Evolutionary conservation across 495 filamentous ascomycete genomes (phyloP).

Genomic region (Aspergillus kassunensis): DNA sequence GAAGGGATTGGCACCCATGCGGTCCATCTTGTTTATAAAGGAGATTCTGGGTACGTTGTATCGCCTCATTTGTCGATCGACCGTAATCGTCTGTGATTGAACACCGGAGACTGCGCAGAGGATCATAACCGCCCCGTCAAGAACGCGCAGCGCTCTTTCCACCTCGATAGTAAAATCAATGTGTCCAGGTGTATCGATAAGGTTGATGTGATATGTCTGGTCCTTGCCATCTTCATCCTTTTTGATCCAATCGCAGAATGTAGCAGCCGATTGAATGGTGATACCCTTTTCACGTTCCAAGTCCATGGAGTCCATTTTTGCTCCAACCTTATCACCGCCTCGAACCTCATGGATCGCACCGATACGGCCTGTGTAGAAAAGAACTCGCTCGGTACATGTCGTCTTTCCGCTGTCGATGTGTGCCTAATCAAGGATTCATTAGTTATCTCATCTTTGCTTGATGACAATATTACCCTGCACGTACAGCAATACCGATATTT

Average conservation of each 20-base stretch:
- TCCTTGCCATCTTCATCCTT: conserved; percentile 66
- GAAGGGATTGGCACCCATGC: conserved; percentile 98
- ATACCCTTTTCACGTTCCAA: conserved; percentile 97
- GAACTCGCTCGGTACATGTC: conserved; percentile 91
- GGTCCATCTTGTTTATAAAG: conserved; percentile 99
- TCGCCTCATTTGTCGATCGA: conserved; percentile 96
- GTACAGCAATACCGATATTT: conserved; percentile 97
- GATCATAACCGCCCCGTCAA: conserved; percentile 98
- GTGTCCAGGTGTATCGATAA: conserved; percentile 98
- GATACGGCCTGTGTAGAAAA: conserved; percentile 97
- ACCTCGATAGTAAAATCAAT: conserved; percentile 99
- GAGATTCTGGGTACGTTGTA: conserved; percentile 95
- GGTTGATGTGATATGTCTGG: conserved; percentile 92
- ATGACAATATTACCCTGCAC: conserved; percentile 8
- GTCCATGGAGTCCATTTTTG: conserved; percentile 99
- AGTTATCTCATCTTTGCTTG: conserved; percentile 3
- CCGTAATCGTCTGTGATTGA: conserved; percentile 96
- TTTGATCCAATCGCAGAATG: conserved; percentile 97
- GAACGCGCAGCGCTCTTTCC: conserved; percentile 88
- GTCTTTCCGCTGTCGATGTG: conserved; percentile 99
- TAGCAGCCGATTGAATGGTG: conserved; percentile 96
- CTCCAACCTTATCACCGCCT: conserved; percentile 90
- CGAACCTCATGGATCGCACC: conserved; percentile 97
- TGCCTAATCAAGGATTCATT: conserved; percentile 51
- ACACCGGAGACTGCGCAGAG: conserved; percentile 96